Evolutionary conservation across 345 rosid genomes (phyloP), one percentile per base, ranked within the genome.

Genomic region (Lepidium sativum): DNA sequence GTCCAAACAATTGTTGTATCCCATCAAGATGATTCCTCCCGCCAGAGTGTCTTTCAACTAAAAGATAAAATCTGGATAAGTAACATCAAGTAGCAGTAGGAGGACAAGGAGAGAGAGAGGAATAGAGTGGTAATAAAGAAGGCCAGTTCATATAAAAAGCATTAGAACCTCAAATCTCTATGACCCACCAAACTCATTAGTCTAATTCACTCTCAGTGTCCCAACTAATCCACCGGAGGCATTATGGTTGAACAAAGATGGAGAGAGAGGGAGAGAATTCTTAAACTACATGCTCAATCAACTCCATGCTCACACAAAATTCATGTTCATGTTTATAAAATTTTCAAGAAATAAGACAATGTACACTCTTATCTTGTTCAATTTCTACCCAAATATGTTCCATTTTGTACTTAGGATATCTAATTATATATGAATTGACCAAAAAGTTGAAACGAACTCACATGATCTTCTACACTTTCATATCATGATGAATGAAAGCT

Each of bases 1-100:
- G 81, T 63, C 83, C 79, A 59, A 84, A 89, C 79, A 69, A 84
- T 27, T 92, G 97, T 76, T 92, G 97, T 76, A 87, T 78, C n/a
- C 96, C 97, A 74, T 87, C 92, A 17, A 87, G 87, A 77, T 86
- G 91, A 77, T 60, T 87, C 15, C 78, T 77, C 13, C 55, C 82
- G 10, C 81, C 78, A 39, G 50, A 78, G 76, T 83, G 85, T 71
- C 81, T 84, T 81, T 87, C 89, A 70, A 79, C 69, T 57, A 68
- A 21, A 60, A 53, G 53, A 35, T 15, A 52, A 52, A 69, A 21
- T 9, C 23, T 9, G 7, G 11, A 14, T 51, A 65, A 71, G 39
- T 32, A 47, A 55, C 12, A 40, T 60, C 51, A 67, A 54, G 49
- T 9, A 47, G 65, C 21, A 20, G 18, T 38, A 18, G 31, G 34